A percentile compares a stretch with the other conserved stretches of the same genome.
Evolutionary conservation across 2,329 filamentous ascomycete species (phyloP).

Genomic region (Penicillium sp.): DNA sequence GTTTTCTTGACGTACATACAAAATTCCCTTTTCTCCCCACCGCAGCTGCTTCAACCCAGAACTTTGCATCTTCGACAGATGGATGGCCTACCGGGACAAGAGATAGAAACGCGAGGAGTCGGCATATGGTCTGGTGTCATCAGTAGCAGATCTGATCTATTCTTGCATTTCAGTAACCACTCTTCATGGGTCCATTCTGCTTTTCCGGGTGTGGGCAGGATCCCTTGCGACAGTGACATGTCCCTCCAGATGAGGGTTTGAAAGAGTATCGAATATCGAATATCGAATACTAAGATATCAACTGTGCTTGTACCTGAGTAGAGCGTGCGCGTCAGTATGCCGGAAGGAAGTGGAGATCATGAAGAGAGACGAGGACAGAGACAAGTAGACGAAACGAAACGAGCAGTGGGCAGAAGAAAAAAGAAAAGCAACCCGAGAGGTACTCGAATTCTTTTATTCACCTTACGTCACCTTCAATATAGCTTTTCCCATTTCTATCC

Average conservation of each 20-base stretch:
- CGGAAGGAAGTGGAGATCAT: not conserved
- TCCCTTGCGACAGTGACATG: constrained; percentile 5
- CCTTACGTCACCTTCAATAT: no score
- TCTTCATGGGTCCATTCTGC: not conserved
- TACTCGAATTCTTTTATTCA: no score
- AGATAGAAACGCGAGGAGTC: not conserved
- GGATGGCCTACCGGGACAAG: not conserved
- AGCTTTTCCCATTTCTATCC: no score
- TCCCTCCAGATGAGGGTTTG: constrained; percentile 11
- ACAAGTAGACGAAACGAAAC: not conserved
- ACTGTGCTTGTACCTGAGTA: constrained; percentile 13
- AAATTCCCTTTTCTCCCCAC: not conserved
- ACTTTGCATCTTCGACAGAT: not conserved
- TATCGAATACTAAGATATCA: constrained; percentile 3
- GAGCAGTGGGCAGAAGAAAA: not conserved
- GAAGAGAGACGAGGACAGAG: not conserved
- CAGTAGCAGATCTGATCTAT: not conserved
- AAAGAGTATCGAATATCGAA: constrained; percentile 13
- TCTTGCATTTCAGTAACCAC: no score
- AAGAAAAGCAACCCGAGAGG: no score
- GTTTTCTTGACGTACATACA: constrained; percentile 24
- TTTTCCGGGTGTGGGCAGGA: not conserved
- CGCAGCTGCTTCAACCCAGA: not conserved
- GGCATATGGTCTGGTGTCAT: not conserved
- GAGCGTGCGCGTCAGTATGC: not conserved